Evolutionary conservation across 768 basidiomycete species (phyloP), one percentile per base, ranked within the genome.

Genomic region (Inosperma sp.): DNA sequence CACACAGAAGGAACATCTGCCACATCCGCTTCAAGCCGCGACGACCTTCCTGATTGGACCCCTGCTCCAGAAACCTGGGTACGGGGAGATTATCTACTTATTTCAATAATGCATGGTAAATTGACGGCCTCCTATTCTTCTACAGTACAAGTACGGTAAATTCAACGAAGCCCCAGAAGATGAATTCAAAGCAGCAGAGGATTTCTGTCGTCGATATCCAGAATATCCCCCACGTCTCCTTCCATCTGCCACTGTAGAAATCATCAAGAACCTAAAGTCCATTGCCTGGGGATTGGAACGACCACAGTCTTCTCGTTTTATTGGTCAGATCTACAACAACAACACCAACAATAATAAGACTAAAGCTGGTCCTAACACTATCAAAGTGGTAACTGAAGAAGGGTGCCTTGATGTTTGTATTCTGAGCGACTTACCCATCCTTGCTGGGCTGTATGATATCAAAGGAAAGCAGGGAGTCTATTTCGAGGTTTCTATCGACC

Each of bases 361-460:
- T 40, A 71, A 75, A 54, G 57, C 59, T 16, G 59, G 53, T 10
- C 59, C 55, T n/a, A 67, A 57, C 8, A 63, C 76, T 13, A 67
- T 74, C 29, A 64, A 58, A 17, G 73, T 86, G 7, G 57, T 67
- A 39, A 80, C 82, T 1, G 54, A 51, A 0, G 22, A 52, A 2
- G 53, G 53, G 3, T 84, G 82, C 64, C 65, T 68, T 49, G 79
- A 79, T 52, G 66, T 72, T 2, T 81, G 77, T 61, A 58, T 86
- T 26, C 54, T 83, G 61, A 84, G 84, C 65, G 68, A 79, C 59
- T 62, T 84, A 5, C 85, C 84, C 0, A 69, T 86, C 39, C 58
- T 81, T 30, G 78, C 78, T 6, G 84, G 83, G 14, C 65, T 82
- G 31, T 86, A 84, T 53, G 75, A 80, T 48, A 72, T 74, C 10